Evolutionary conservation across 169 alveolate genomes (phyloP).

Genomic region (Eimeria sp.): DNA sequence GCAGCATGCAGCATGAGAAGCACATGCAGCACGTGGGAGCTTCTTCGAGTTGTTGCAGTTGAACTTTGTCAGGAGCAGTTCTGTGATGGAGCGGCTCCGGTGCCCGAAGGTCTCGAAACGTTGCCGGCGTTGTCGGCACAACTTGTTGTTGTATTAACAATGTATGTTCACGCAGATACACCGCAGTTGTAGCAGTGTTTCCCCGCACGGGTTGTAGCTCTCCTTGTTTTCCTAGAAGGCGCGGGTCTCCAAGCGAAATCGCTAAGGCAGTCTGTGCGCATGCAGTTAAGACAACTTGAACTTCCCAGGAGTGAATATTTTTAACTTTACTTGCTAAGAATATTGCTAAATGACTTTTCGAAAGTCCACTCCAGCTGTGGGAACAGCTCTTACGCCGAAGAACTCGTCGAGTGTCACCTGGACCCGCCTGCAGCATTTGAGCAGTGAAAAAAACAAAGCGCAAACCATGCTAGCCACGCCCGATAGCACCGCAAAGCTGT

Average conservation of each 20-base stretch:
- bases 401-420: conserved; percentile 70
- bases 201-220: conserved; percentile 38
- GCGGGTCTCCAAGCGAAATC: conserved; percentile 53
- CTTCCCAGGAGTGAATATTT: neutral
- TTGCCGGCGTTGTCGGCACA: neutral
- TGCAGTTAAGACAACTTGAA: neutral
- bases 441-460: neutral
- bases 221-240: conserved; percentile 72
- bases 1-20: conserved; percentile 27
- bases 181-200: conserved; percentile 25
- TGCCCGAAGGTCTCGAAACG: neutral
- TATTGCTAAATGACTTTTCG: neutral
- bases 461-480: neutral
- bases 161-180: conserved; percentile 24
- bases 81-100: neutral
- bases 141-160: neutral
- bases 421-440: conserved; percentile 43
- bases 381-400: conserved; percentile 38
- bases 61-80: neutral
- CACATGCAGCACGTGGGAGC: conserved; percentile 42
- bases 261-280: conserved; percentile 64
- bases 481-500: neutral
- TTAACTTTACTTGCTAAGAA: neutral
- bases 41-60: neutral
- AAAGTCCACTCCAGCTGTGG: neutral